Percentiles rank a stretch among this genome's conserved stretches.
phyloP scores from a whole-genome alignment of 2,329 filamentous ascomycete genomes.

The Aspergillus brasiliensis region DNA sequence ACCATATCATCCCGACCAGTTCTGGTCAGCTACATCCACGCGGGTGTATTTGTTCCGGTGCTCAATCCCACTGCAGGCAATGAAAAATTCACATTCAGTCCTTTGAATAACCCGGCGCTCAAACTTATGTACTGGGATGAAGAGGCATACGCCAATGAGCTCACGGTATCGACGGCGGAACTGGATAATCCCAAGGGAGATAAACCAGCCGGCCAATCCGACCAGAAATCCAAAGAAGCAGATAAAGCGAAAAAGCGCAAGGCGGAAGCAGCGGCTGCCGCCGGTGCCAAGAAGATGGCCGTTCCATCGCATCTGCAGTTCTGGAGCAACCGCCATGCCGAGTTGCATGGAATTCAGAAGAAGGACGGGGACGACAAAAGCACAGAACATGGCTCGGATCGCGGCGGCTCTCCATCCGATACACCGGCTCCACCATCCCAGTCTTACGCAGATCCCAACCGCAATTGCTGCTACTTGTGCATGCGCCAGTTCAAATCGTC shows the following conservation, averaged over 20 bases:
- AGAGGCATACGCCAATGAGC: slow-evolving; percentile 69
- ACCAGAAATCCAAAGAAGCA: slow-evolving; percentile 37
- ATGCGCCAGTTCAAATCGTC: slow-evolving; percentile 59
- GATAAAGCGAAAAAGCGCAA: slow-evolving; percentile 52
- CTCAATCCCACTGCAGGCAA: slow-evolving; percentile 61
- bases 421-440: slow-evolving; percentile 46
- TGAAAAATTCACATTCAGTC: slow-evolving; percentile 68
- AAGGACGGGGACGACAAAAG: slow-evolving; percentile 32
- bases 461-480: slow-evolving; percentile 64
- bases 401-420: slow-evolving; percentile 30
- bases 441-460: slow-evolving; percentile 63
- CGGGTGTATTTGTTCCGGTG: slow-evolving; percentile 80
- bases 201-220: slow-evolving; percentile 25
- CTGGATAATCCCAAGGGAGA: slow-evolving; percentile 36
- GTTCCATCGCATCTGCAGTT: slow-evolving; percentile 69
- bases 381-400: slow-evolving; percentile 20
- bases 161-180: slow-evolving; percentile 59
- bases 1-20: slow-evolving; percentile 75
- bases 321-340: slow-evolving; percentile 70
- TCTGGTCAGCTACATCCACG: slow-evolving; percentile 73
- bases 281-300: slow-evolving; percentile 48
- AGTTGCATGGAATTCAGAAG: slow-evolving; percentile 59
- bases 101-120: slow-evolving; percentile 67
- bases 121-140: slow-evolving; percentile 77
- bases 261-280: slow-evolving; percentile 42